Base-by-base conservation (phyloP, 768 basidiomycete genomes). In the Lactarius pseudohatsudake region DNA sequence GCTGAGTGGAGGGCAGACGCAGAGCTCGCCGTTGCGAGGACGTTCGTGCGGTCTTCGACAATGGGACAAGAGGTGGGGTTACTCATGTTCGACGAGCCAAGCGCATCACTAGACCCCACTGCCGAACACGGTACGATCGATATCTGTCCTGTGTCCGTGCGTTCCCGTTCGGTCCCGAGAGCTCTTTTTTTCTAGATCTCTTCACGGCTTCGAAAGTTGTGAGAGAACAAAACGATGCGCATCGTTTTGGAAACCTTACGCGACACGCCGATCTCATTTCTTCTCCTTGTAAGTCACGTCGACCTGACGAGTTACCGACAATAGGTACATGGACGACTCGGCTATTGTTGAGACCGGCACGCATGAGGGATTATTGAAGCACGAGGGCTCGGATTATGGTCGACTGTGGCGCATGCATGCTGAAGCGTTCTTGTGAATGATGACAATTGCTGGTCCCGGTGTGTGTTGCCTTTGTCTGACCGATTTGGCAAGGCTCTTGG, bases 191-290 rank as follows among this genome's bases (percentile, higher is more conserved):
- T 20, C 9, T 59, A 84, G 84, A 92, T 73, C 77, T 92, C 7
- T 93, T 93, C 89, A 67, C 81, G 90, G 40, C 77, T 92, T 40
- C 84, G 88, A 28, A 76, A 81, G 8, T 73, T 93, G 32, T 81
- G 90, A 60, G 89, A 88, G 11, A 87, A 83, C 74, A 92, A 92
- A 75, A 92, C 91, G 1, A 92, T 92, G 91, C 88, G 0, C 91
- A 89, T 75, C 79, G 87, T 1, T 83, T 81, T 71, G 90, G 89
- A 18, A 89, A 86, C 66, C 78, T 90, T 18, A 91, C 89, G 0
- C 80, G 88, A 8, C 82, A 89, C 70, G 89, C 66, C 10, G 66
- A 67, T 59, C 57, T 67, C 53, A 67, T 67, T 59, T 30, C 10
- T 30, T 10, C 34, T 55, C 47, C 36, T 38, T 4, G 1, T 38